Base-by-base conservation (phyloP, 371 early-diverging fungal genomes). In the Mucor ambiguus region DNA sequence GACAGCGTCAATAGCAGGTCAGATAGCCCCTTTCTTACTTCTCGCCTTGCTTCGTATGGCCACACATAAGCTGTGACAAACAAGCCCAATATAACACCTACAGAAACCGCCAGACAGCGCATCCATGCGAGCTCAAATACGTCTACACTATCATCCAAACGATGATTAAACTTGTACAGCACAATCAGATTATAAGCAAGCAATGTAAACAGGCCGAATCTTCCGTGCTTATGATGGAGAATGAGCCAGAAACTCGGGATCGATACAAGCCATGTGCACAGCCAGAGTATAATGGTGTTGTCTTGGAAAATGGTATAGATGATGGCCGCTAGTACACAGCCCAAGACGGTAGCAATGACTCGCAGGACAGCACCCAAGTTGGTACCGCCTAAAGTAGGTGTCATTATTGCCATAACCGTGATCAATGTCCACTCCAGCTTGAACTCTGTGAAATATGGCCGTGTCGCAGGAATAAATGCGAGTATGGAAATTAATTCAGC, bases 31-130 rank as follows among this genome's bases (percentile, higher is more conserved):
- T 87, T 84, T 22, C 95, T 85, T 35, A 95, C 72, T 55, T 92
- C 89, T 38, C 83, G 89, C 18, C 95, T 87, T 10, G 95, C 95
- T 67, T 92, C 92, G 63, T 85, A 93, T 0, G 94, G 94, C 91
- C 92, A 92, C 20, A 92, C 77, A 68, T 90, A 88, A 7, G 80
- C 75, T 1, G 91, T 91, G 1, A 87, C 69, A 60, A 77, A 46
- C 5, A 80, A 41, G 2, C 79, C 79, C 33, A 60, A 22, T 1
- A 69, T n/a, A 8, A 92, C 89, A 20, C 95, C 95, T 12, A 89
- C 63, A 41, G 85, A 72, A 29, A 94, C 91, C 0, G 93, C 83
- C 14, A 84, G 70, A 12, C 87, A 87, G 5, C 94, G 87, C 61
- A 85, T 82, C 6, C 79, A 66, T 0, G 95, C 92, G 46, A 94